Conservation (phyloP, 177 flowering plant species). For the Tripterygium wilfordii region DNA sequence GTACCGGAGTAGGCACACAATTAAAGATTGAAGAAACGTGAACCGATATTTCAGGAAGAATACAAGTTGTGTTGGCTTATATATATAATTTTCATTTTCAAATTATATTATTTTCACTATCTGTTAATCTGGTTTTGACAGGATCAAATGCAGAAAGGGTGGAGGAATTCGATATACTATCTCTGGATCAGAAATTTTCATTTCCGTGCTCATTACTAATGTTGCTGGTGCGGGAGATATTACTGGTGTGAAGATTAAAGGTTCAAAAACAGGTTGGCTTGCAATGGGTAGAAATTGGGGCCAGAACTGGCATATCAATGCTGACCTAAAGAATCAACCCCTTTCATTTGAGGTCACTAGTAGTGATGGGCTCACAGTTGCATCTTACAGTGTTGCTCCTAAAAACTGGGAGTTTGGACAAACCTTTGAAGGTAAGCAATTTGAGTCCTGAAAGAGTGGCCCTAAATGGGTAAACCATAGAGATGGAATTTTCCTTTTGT, state of each 20-base stretch:
- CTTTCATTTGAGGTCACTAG: constrained; percentile 82
- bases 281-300: constrained; percentile 98
- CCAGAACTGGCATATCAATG: constrained; percentile 86
- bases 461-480: no score
- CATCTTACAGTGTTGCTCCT: constrained; percentile 24
- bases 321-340: constrained; percentile 74
- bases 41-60: no score
- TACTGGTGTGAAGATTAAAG: constrained; percentile 70
- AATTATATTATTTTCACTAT: no score
- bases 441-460: no score
- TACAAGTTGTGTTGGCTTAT: no score
- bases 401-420: constrained; percentile 70
- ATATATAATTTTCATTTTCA: no score
- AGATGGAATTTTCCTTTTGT: no score
- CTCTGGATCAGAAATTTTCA: constrained; percentile 54
- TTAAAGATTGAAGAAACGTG: no score
- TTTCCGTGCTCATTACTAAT: constrained; percentile 73
- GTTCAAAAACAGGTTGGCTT: constrained; percentile 90
- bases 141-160: constrained; percentile 85
- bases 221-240: constrained; percentile 93
- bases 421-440: constrained; percentile 72
- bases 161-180: constrained; percentile 78
- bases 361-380: constrained; percentile 62
- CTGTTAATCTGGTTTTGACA: no score
- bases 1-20: no score